phyloP scores from a whole-genome alignment of 139 green algal species.

The Edaphochlamys debaryana region DNA sequence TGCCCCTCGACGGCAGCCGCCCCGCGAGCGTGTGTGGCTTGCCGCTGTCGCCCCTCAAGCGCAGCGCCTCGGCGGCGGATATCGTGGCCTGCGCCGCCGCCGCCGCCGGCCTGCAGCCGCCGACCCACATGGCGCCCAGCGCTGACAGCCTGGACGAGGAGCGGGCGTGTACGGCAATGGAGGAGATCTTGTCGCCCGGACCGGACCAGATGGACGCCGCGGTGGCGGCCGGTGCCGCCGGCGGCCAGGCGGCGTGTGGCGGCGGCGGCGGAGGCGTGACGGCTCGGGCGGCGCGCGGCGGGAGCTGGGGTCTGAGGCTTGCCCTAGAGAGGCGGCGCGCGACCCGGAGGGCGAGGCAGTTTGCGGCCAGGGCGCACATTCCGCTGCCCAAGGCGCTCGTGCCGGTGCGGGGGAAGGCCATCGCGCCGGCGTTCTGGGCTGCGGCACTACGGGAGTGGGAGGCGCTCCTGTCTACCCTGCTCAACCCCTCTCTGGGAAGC shows the following conservation, averaged over 20 bases:
- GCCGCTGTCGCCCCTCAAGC: too few relatives aligned
- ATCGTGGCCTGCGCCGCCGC: too few relatives aligned
- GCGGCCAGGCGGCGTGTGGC: not conserved
- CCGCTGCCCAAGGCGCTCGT: constrained; percentile 28
- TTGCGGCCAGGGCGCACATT: constrained; percentile 7
- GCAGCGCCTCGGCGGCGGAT: not conserved
- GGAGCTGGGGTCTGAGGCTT: constrained; percentile 6
- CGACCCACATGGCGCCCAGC: not conserved
- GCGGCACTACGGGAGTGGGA: too few relatives aligned
- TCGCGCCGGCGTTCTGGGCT: too few relatives aligned
- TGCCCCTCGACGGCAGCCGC: too few relatives aligned
- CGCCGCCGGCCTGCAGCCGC: not conserved
- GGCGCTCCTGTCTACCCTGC: too few relatives aligned
- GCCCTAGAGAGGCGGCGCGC: not conserved
- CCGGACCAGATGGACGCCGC: not conserved
- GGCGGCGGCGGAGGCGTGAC: not conserved
- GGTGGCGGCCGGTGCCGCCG: not conserved
- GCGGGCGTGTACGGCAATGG: not conserved
- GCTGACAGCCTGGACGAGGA: constrained; percentile 19
- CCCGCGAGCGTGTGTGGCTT: too few relatives aligned
- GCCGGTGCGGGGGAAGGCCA: constrained; percentile 23
- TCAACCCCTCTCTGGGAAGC: too few relatives aligned
- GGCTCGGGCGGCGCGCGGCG: too few relatives aligned
- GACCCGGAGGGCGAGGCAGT: not conserved
- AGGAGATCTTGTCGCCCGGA: constrained; percentile 21